phyloP scores from a whole-genome alignment of 2,329 filamentous ascomycete genomes.

The Alternaria sp. region DNA sequence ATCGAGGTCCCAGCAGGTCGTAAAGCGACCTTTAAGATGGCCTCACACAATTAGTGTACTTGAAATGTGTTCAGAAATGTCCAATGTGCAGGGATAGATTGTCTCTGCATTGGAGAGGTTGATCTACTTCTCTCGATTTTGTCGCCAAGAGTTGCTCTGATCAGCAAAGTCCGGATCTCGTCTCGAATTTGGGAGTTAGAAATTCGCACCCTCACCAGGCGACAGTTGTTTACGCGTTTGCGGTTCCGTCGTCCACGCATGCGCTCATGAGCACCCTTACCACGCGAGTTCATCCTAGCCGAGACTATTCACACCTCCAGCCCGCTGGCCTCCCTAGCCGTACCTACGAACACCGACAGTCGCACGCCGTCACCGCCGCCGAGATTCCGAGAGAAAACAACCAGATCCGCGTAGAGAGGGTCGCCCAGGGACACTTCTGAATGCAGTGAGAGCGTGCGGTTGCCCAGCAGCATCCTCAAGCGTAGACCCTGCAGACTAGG shows the following conservation, averaged over 20 bases:
- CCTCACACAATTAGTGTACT: neutral
- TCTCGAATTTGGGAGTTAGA: conserved; percentile 5
- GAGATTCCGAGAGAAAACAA: neutral
- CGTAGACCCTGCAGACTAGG: neutral
- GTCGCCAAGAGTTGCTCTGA: conserved; percentile 14
- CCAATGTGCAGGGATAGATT: neutral
- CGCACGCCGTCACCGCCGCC: neutral
- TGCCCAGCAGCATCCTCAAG: neutral
- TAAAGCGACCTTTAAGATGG: neutral
- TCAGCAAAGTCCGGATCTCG: conserved; percentile 4
- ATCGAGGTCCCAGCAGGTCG: conserved; percentile 8
- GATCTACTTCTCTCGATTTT: neutral
- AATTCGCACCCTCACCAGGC: conserved; percentile 3
- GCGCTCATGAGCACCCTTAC: neutral
- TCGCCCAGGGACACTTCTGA: neutral
- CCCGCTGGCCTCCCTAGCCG: neutral
- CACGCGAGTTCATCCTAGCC: neutral
- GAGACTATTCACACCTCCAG: neutral
- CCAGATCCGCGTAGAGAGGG: neutral
- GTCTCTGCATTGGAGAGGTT: neutral
- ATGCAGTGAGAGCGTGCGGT: neutral
- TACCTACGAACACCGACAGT: neutral
- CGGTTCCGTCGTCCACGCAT: neutral
- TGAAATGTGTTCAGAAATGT: neutral
- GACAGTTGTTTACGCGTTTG: neutral